Percentiles rank a stretch among this genome's conserved stretches.
These are phyloP conservation scores for Rhinocladiella mackenziei DNA, from an alignment of 2,329 filamentous ascomycete genomes.

Conservation along the genomic window DNA sequence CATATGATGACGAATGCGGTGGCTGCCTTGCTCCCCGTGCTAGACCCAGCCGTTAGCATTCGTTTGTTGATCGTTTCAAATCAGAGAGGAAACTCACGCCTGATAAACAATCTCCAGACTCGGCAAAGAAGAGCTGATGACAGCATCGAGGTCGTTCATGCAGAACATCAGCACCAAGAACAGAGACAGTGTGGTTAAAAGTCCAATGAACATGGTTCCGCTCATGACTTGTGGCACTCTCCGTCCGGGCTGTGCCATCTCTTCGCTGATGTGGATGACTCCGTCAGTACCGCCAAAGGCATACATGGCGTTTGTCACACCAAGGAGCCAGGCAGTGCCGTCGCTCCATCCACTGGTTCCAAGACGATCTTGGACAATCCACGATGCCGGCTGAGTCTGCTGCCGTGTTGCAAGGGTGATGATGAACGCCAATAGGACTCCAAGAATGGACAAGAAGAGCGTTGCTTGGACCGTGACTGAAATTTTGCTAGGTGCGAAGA, in stretches of 20 bases:
- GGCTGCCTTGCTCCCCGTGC: conserved; percentile 33
- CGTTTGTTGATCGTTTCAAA: too few relatives aligned
- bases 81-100: too few relatives aligned
- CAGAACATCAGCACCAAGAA: conserved; percentile 5
- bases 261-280: conserved; percentile 30
- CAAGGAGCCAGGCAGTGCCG: conserved; percentile 51
- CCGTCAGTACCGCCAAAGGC: conserved; percentile 29
- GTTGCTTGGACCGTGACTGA: neutral
- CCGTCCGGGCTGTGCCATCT: conserved; percentile 19
- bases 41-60: too few relatives aligned
- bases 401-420: conserved; percentile 29
- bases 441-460: neutral
- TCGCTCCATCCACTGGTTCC: conserved; percentile 67
- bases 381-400: conserved; percentile 45
- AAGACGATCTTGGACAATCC: conserved; percentile 55
- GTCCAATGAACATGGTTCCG: conserved; percentile 37
- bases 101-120: conserved; percentile 4
- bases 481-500: neutral
- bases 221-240: conserved; percentile 28
- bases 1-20: conserved; percentile 45
- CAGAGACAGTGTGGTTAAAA: conserved; percentile 32
- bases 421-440: conserved; percentile 17
- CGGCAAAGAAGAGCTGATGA: conserved; percentile 1
- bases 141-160: conserved; percentile 4
- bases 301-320: conserved; percentile 34